Conservation (phyloP, 2,329 filamentous ascomycete species). For the Monilinia fructigena region DNA sequence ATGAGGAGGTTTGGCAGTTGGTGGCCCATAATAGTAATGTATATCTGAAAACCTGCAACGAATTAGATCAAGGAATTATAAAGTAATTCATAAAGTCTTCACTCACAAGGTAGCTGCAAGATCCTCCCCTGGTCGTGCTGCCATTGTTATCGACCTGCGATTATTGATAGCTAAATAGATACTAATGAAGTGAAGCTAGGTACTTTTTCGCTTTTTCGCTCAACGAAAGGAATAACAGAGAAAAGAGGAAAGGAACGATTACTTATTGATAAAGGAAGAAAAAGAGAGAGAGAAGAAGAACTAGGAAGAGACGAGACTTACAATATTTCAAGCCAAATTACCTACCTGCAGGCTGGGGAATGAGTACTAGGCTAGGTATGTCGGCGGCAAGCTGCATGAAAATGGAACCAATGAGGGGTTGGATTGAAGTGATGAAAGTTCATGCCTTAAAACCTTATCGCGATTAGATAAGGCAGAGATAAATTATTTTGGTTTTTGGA, state of each 20-base stretch:
- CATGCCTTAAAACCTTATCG: constrained; percentile 17
- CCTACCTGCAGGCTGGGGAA: constrained; percentile 16
- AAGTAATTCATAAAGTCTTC: constrained; percentile 33
- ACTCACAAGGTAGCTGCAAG: constrained; percentile 53
- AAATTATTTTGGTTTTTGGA: constrained; percentile 20
- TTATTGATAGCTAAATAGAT: constrained; percentile 9
- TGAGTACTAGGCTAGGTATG: constrained; percentile 7
- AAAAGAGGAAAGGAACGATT: background rate
- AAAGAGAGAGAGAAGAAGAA: background rate
- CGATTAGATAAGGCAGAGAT: constrained; percentile 23
- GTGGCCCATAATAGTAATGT: constrained; percentile 75
- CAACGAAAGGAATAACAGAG: background rate
- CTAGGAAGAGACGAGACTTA: constrained; percentile 9
- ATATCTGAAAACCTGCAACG: constrained; percentile 67
- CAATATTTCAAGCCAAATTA: background rate
- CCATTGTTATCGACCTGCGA: constrained; percentile 43
- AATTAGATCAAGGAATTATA: constrained; percentile 24
- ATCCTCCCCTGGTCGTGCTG: constrained; percentile 50
- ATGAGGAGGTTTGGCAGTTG: constrained; percentile 65
- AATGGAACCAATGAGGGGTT: constrained; percentile 12
- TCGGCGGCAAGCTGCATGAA: constrained; percentile 23
- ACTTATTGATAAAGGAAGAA: background rate
- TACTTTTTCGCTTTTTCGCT: constrained; percentile 11
- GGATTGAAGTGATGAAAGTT: constrained; percentile 12
- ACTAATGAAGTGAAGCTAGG: constrained; percentile 1